A percentile compares a stretch with the other conserved stretches of the same genome.
These are phyloP conservation scores for Ilyonectria sp. DNA, from an alignment of 2,329 filamentous ascomycete genomes.

Conservation along the genomic window DNA sequence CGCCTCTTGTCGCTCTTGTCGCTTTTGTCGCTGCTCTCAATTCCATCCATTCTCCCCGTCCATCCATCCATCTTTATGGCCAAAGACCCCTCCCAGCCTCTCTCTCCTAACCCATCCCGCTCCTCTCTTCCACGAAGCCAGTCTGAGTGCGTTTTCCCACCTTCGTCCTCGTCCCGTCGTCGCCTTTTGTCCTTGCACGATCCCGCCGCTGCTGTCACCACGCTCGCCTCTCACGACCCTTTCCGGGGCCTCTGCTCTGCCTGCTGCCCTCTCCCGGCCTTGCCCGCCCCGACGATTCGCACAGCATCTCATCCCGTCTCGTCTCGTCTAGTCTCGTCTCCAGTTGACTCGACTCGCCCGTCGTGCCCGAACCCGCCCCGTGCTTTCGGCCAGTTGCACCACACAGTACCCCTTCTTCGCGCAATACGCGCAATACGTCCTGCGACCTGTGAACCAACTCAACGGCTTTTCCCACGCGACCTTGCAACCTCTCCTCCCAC, in stretches of 20 bases:
- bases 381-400: slow-evolving; percentile 10
- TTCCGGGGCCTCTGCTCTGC: slow-evolving; percentile 24
- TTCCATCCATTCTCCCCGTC: slow-evolving; percentile 22
- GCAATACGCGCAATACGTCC: slow-evolving; percentile 4
- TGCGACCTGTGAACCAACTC: slow-evolving; percentile 13
- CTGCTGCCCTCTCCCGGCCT: slow-evolving; percentile 15
- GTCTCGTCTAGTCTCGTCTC: slow-evolving; percentile 12
- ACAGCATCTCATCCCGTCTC: slow-evolving; percentile 19
- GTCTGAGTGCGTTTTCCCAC: slow-evolving; percentile 27
- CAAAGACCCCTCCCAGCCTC: slow-evolving; percentile 30
- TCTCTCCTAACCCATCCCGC: slow-evolving; percentile 19
- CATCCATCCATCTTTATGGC: slow-evolving; percentile 27
- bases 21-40: slow-evolving; percentile 18
- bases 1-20: slow-evolving; percentile 20
- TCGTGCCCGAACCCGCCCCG: slow-evolving; percentile 4
- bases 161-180: slow-evolving; percentile 20
- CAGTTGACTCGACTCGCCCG: slow-evolving; percentile 26
- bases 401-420: slow-evolving; percentile 14
- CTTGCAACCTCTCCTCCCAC: slow-evolving; percentile 1
- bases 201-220: slow-evolving; percentile 23
- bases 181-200: slow-evolving; percentile 1
- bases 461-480: slow-evolving; percentile 22
- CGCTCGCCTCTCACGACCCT: slow-evolving; percentile 25
- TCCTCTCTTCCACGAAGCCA: slow-evolving; percentile 27
- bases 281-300: slow-evolving; percentile 12